Base-by-base conservation (phyloP, 148 eudicot genomes). In the Fagopyrum homotropicum region DNA sequence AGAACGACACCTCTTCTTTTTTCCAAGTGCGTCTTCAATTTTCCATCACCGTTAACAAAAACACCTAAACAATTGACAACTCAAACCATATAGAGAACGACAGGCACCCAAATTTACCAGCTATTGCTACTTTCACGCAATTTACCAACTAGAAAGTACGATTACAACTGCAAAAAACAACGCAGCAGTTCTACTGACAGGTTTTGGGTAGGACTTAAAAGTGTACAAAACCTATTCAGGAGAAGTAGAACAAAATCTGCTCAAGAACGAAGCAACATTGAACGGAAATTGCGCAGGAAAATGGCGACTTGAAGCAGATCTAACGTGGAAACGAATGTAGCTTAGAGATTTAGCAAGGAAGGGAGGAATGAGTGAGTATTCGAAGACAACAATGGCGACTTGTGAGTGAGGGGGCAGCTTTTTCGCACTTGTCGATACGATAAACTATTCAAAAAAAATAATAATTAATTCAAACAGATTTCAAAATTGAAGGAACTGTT, bases 11-110 rank as follows among this genome's bases (percentile, higher is more conserved):
- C 30, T 70, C 51, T 46, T 70, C 15, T 26, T 64, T 16, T 16
- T 70, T 46, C 50, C 16, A 22, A 45, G 73, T 46, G 73, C 48
- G 73, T 50, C 73, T 70, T 70, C 73, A 70, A 70, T 12, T 70
- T 15, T 70, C 73, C 44, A 46, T 70, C 73, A 44, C 72, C n/a
- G 43, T n/a, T 69, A 69, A 8, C 72, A 69, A 7, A 69, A 69
- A 43, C 43, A 26, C 63, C 15, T 14, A 29, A 61, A 10, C 69
- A 61, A 61, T 61, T 29, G 69, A 29, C 69, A 61, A 61, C 15
- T 30, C 69, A 26, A 26, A 35, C 0, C 44, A 29, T 29, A 61
- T 61, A 6, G 69, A 61, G 69, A 61, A 61, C 44, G 69, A 61
- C 69, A 61, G 30, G 69, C 69, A 61, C 69, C 69, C 69, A 30